These are phyloP conservation scores for Orbilia ellipsospora DNA, from an alignment of 2,329 filamentous ascomycete genomes.

Conservation along the genomic window DNA sequence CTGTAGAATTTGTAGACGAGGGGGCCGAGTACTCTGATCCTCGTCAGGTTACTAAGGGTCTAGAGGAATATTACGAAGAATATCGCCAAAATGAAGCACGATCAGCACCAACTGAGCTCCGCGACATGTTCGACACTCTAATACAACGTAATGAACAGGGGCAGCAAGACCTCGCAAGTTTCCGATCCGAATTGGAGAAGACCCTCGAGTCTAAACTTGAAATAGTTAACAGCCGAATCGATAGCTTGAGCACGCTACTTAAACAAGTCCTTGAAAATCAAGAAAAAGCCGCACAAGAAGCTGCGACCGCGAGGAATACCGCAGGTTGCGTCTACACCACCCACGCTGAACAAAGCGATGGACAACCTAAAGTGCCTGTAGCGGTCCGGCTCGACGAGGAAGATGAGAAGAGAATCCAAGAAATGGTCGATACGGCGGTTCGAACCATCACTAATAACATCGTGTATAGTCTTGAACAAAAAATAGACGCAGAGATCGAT, in stretches of 20 bases:
- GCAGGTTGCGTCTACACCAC: constrained; percentile 27
- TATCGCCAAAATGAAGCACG: not conserved
- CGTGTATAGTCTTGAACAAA: not conserved
- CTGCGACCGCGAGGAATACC: constrained; percentile 8
- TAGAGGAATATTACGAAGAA: no score
- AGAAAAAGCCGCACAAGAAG: constrained; percentile 2
- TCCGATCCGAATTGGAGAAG: no score
- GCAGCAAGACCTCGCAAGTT: not conserved
- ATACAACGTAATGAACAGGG: not conserved
- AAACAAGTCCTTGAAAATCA: constrained; percentile 35
- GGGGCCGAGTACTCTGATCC: no score
- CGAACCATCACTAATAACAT: not conserved
- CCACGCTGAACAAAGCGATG: constrained; percentile 7
- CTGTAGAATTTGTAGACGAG: not conserved
- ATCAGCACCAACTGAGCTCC: not conserved
- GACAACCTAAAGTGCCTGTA: constrained; percentile 23
- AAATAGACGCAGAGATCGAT: constrained; percentile 6
- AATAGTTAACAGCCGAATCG: constrained; percentile 14
- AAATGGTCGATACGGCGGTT: not conserved
- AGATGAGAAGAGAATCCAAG: constrained; percentile 22
- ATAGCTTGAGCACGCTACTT: constrained; percentile 16
- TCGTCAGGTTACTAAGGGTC: no score
- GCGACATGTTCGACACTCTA: not conserved
- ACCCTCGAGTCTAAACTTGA: not conserved
- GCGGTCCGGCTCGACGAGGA: constrained; percentile 26